Conservation (phyloP, 2,329 filamentous ascomycete genomes). For the Chaetomiaceae sp. region DNA sequence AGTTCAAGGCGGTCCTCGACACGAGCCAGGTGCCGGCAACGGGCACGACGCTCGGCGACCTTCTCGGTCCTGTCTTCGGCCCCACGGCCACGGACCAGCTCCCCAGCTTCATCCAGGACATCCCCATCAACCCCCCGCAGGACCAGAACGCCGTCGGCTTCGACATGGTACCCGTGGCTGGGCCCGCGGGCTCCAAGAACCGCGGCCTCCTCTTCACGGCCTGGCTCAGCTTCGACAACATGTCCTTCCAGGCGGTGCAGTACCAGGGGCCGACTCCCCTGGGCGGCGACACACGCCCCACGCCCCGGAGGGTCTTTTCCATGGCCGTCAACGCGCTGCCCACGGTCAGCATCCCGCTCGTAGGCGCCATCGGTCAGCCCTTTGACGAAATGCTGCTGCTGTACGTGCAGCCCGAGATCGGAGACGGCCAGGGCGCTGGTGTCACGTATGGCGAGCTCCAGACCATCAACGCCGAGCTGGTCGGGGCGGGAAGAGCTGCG, state of each 20-base stretch:
- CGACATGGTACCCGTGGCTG: conserved; percentile 1
- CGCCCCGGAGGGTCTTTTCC: conserved; percentile 20
- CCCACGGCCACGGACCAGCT: background rate
- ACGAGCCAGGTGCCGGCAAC: conserved; percentile 1
- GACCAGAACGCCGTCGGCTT: conserved; percentile 4
- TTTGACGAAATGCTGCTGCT: conserved; percentile 33
- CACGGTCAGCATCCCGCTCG: conserved; percentile 22
- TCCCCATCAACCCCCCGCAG: conserved; percentile 1
- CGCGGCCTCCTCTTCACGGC: conserved; percentile 3
- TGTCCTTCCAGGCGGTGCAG: conserved; percentile 4
- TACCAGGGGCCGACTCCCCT: conserved; percentile 14
- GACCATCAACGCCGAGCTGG: background rate
- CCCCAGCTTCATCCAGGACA: background rate
- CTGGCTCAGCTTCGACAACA: background rate
- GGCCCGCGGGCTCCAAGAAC: background rate
- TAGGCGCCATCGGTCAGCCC: conserved; percentile 31
- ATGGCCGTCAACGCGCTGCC: conserved; percentile 18
- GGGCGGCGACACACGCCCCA: background rate
- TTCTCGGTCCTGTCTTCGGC: conserved; percentile 3
- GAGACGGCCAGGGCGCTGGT: background rate
- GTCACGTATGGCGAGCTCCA: background rate
- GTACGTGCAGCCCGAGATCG: conserved; percentile 28
- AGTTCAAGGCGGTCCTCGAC: conserved; percentile 5
- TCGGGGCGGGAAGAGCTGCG: background rate
- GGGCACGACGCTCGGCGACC: background rate